Base-by-base conservation (phyloP, 495 filamentous ascomycete genomes). In the Parathielavia hyrcaniae region DNA sequence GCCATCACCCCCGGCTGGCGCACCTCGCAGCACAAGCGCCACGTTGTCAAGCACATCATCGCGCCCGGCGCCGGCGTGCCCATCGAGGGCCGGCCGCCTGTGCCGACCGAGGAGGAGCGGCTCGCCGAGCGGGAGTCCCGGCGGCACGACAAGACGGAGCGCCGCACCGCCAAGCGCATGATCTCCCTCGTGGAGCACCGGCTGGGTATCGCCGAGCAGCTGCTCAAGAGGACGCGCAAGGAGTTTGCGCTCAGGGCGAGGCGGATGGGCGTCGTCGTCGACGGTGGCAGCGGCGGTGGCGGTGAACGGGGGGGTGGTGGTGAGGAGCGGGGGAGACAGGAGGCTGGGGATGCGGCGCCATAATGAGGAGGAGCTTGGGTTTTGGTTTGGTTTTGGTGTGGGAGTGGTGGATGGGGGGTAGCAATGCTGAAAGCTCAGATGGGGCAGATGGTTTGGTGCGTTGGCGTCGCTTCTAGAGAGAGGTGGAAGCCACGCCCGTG, bases 31-130 rank as follows among this genome's bases (percentile, higher is more conserved):
- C 67, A 71, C 53, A 88, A 91, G 60, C 83, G 79, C 30, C 87
- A 91, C 69, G 86, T 92, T 34, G 85, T 93, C 23, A 85, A 87
- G 68, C 70, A 79, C 53, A 91, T 95, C 64, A 76, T 95, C 59
- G 83, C 87, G 46, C 43, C 89, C 84, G 30, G 61, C 20, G 88
- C 86, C 58, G 87, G 84, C 9, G 64, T 72, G 11, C 78, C 80
- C 4, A 79, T 89, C 61, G 73, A 80, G 23, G 77, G 78, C 19
- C 79, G 89, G 11, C 81, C 86, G 32, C 72, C 85, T 16, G 73
- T 95, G 1, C 76, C 84, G 61, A 82, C 79, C 2, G 65, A 79
- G n/a, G 81, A 82, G 60, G 82, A 91, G 71, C 75, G 81, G 14
- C 67, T 83, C 52, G 77, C 69, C 17, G 69, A 75, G 62, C 71